Evolutionary conservation across 768 basidiomycete species (phyloP), one percentile per base, ranked within the genome.

Genomic region (Pulveroboletus sp.): DNA sequence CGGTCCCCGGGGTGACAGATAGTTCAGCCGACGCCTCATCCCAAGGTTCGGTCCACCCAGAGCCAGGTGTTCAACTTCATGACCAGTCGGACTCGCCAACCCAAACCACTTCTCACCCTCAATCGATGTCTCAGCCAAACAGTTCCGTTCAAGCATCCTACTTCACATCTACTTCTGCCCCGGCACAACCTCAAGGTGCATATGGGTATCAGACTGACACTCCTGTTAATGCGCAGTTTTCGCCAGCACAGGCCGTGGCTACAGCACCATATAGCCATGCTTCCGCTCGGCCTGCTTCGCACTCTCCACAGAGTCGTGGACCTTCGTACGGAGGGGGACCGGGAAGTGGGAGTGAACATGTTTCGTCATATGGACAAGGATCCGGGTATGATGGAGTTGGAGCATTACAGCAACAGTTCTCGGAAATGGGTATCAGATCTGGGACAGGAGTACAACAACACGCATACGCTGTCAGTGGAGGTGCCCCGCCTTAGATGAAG

Each of bases 1-100:
- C 80, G 3, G 81, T 91, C 1, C 89, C 88, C 7, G 89, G 87
- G 3, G 74, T 91, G 37, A 83, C 79, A 57, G 81, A 80, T 45
- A 66, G 56, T 5, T 63, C 38, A 31, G 62, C 48, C 23, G 58
- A 58, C 9, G 19, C 40, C 41, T 30, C 49, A 6, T 51, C 44
- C 13, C 53, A 57, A 10, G 41, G 31, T 20, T 24, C 50, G n/a
- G 14, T 32, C 26, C 41, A 41, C n/a, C 44, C 39, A 23, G 56
- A 57, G 19, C 53, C 55, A 39, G 42, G 38, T 20, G 20, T 10
- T n/a, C 61, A 50, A 23, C 46, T 47, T 5, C 59, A 50, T 30
- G 51, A 41, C 2, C 56, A 62, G 38, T 51, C 53, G 12, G 32
- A 43, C 41, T 50, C 58, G 4, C 58, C 61, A 19, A 47, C 39